Evolutionary conservation across 2,329 filamentous ascomycete genomes (phyloP).

Genomic region (Tympanopsis confertula): DNA sequence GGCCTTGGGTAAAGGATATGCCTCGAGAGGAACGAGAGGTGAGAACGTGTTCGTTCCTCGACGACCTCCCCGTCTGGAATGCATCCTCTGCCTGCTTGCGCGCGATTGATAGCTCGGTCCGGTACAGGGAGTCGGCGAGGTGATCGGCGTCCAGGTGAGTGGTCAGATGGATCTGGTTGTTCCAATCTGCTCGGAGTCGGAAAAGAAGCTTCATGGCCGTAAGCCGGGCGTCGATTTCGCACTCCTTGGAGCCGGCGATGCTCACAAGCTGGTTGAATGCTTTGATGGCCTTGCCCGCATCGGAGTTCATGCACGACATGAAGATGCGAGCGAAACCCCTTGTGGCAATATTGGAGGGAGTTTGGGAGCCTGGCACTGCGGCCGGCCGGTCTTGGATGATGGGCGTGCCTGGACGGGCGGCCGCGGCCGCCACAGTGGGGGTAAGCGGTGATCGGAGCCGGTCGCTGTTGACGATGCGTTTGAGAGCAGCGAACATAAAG

Average conservation of each 20-base stretch:
- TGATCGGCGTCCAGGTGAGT: conserved; percentile 60
- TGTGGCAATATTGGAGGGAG: conserved; percentile 52
- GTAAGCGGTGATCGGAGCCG: conserved; percentile 25
- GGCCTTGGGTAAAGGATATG: background rate
- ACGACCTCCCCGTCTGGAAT: conserved; percentile 17
- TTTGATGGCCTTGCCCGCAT: conserved; percentile 50
- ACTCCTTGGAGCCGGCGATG: conserved; percentile 46
- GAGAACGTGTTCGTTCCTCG: conserved; percentile 20
- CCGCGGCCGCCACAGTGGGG: conserved; percentile 4
- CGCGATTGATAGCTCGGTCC: conserved; percentile 41
- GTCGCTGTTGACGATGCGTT: conserved; percentile 35
- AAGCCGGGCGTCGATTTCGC: conserved; percentile 58
- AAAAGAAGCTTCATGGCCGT: conserved; percentile 71
- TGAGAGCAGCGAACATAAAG: conserved; percentile 40
- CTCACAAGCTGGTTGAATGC: conserved; percentile 52
- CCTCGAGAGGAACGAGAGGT: conserved; percentile 9
- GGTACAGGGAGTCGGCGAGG: conserved; percentile 60
- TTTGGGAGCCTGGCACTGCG: conserved; percentile 6
- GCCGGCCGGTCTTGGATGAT: conserved; percentile 17
- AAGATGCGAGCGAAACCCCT: conserved; percentile 67
- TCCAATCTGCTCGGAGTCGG: conserved; percentile 71
- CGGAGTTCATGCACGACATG: conserved; percentile 56
- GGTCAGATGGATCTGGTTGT: conserved; percentile 63
- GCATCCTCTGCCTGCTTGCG: conserved; percentile 28
- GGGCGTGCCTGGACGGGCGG: conserved; percentile 11